Conservation (phyloP, 768 basidiomycete species). For the Boletus speciosus region DNA sequence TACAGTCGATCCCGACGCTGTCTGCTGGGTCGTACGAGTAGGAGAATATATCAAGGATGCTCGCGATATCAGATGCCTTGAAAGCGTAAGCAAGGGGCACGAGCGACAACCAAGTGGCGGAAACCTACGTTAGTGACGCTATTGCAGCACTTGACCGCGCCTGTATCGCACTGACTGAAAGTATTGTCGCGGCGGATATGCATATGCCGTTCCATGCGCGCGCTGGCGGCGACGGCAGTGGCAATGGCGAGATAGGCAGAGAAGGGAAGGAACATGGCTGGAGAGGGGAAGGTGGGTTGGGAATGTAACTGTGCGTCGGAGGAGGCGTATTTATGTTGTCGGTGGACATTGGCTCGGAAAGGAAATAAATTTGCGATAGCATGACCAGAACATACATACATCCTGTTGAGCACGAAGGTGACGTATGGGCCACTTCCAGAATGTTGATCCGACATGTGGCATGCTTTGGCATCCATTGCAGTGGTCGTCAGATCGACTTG, state of each 20-base stretch:
- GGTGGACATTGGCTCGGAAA: conserved; percentile 8
- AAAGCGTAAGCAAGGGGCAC: background rate
- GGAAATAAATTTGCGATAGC: conserved; percentile 6
- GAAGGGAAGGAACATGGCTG: conserved; percentile 21
- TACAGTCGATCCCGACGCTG: conserved; percentile 23
- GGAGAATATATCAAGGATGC: conserved; percentile 2
- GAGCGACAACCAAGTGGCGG: background rate
- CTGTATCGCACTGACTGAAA: conserved; percentile 16
- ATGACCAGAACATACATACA: background rate
- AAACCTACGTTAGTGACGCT: conserved; percentile 19
- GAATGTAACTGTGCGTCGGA: background rate
- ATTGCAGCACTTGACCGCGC: conserved; percentile 20
- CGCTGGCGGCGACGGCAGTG: conserved; percentile 19
- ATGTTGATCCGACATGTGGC: background rate
- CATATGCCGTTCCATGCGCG: conserved; percentile 20
- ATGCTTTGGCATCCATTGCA: conserved; percentile 6
- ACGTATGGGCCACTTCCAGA: conserved; percentile 2
- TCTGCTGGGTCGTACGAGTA: conserved; percentile 17
- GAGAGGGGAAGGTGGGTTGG: background rate
- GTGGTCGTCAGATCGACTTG: background rate
- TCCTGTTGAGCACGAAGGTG: conserved; percentile 1
- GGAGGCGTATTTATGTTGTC: conserved; percentile 24
- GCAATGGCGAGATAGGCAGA: conserved; percentile 17
- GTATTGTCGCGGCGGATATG: conserved; percentile 7
- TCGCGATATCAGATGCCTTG: conserved; percentile 12